Evolutionary conservation across 2,329 filamentous ascomycete species (phyloP).

Genomic region (Cercospora zeae-maydis): DNA sequence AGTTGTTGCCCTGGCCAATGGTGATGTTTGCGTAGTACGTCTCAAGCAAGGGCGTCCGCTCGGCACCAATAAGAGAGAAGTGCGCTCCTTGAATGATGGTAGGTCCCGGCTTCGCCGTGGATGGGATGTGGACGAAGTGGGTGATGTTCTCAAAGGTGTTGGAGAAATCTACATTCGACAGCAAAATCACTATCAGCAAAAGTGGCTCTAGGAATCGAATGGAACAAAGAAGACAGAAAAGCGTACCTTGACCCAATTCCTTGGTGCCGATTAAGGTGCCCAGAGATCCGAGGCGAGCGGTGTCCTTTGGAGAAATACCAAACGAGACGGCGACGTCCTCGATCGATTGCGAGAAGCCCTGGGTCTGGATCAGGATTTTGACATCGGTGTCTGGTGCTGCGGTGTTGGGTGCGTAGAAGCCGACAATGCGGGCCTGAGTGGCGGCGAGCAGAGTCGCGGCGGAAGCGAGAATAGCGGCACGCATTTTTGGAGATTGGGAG

Average conservation of each 20-base stretch:
- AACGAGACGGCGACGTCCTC: constrained; percentile 47
- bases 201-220: not conserved
- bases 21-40: constrained; percentile 24
- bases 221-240: not conserved
- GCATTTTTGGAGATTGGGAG: not conserved
- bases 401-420: constrained; percentile 44
- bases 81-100: constrained; percentile 18
- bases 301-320: constrained; percentile 29
- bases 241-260: constrained; percentile 19
- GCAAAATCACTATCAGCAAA: not conserved
- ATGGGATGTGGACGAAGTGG: constrained; percentile 23
- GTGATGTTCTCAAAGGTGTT: constrained; percentile 24
- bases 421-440: constrained; percentile 42
- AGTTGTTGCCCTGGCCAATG: constrained; percentile 18
- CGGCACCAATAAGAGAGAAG: constrained; percentile 21
- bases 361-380: constrained; percentile 40
- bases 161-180: constrained; percentile 13
- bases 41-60: constrained; percentile 2
- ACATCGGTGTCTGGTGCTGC: constrained; percentile 41
- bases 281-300: constrained; percentile 9
- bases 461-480: constrained; percentile 13
- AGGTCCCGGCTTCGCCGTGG: constrained; percentile 7
- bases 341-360: constrained; percentile 47
- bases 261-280: constrained; percentile 16
- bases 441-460: constrained; percentile 9